phyloP scores from a whole-genome alignment of 306 rosid species.

The Bauhinia variegata region DNA sequence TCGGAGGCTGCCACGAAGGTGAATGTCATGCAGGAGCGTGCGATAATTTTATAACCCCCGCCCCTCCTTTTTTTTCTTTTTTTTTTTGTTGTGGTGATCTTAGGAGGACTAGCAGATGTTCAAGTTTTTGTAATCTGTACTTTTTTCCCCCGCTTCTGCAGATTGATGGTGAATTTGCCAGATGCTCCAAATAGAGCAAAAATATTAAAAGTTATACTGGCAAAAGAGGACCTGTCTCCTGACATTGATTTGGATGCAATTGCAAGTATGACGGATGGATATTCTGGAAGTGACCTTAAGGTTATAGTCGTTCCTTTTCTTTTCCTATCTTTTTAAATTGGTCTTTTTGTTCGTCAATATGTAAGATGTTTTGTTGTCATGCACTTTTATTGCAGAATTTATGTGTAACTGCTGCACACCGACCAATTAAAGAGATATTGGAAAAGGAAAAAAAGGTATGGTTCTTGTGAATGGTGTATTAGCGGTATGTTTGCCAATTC shows the following conservation, averaged over 20 bases:
- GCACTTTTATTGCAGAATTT: constrained; percentile 69
- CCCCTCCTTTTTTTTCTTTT: not conserved
- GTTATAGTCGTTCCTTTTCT: constrained; percentile 44
- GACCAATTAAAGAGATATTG: constrained; percentile 93
- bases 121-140: constrained; percentile 28
- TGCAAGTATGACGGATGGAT: constrained; percentile 97
- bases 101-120: not conserved
- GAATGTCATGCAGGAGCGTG: constrained; percentile 31
- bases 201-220: constrained; percentile 86
- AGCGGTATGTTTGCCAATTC: constrained; percentile 28
- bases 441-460: constrained; percentile 92
- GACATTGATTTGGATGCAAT: constrained; percentile 74
- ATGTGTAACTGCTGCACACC: constrained; percentile 94
- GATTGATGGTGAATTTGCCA: constrained; percentile 99
- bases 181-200: constrained; percentile 92
- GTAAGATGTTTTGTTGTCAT: constrained; percentile 24
- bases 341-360: not conserved
- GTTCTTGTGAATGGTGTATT: constrained; percentile 10
- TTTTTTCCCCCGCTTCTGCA: constrained; percentile 46
- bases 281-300: constrained; percentile 98
- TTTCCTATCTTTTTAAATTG: not conserved
- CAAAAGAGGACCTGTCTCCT: constrained; percentile 89
- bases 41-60: constrained; percentile 8
- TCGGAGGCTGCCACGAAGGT: constrained; percentile 98
- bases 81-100: not conserved